These are phyloP conservation scores for Colletotrichum sp. DNA, from an alignment of 2,329 filamentous ascomycete species.

Conservation along the genomic window DNA sequence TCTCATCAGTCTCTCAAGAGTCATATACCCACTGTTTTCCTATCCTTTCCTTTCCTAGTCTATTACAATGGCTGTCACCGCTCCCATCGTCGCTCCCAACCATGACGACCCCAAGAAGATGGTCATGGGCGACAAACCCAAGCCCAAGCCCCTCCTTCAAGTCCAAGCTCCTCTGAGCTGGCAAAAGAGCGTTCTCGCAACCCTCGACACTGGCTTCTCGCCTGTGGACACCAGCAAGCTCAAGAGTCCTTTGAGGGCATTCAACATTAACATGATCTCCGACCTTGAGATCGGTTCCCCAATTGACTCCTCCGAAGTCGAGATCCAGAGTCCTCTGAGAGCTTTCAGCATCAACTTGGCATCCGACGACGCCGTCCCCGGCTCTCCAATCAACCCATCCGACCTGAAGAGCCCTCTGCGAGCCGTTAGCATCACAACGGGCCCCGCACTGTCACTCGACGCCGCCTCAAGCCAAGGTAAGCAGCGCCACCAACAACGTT, in stretches of 20 bases:
- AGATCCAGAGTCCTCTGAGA: slow-evolving; percentile 1
- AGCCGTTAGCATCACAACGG: not conserved
- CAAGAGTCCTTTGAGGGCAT: slow-evolving; percentile 7
- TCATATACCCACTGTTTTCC: not conserved
- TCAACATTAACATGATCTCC: not conserved
- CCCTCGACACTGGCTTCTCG: slow-evolving; percentile 5
- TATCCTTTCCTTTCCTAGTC: not conserved
- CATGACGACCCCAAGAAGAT: not conserved
- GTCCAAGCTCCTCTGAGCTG: not conserved
- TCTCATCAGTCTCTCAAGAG: fast-evolving
- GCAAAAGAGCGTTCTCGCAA: not conserved
- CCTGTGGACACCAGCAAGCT: not conserved
- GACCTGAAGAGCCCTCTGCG: not conserved
- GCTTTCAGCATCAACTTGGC: slow-evolving; percentile 4
- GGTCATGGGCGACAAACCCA: not conserved
- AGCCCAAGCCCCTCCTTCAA: slow-evolving; percentile 1
- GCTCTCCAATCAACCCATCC: not conserved
- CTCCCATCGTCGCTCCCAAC: not conserved
- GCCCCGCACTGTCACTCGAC: not conserved
- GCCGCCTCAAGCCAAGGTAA: not conserved
- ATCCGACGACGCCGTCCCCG: not conserved
- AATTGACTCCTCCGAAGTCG: slow-evolving; percentile 9
- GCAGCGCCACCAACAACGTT: not conserved
- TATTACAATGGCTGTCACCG: slow-evolving; percentile 9
- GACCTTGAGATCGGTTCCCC: slow-evolving; percentile 17